These are phyloP conservation scores for Senna siamea DNA, from an alignment of 306 rosid genomes.

Conservation along the genomic window DNA sequence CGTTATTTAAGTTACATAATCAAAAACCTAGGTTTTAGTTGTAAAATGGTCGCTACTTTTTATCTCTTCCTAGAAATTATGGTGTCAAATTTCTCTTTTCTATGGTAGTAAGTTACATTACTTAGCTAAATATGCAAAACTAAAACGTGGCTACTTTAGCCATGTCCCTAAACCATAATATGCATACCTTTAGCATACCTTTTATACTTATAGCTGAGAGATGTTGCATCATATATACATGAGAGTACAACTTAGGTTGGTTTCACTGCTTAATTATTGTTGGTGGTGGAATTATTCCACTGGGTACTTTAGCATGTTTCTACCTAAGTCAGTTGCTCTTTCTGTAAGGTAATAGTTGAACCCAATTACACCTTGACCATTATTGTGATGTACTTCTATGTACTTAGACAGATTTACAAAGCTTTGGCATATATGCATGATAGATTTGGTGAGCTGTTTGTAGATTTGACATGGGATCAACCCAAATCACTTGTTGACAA, in stretches of 20 bases:
- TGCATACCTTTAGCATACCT: too few relatives aligned
- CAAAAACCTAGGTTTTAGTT: not conserved
- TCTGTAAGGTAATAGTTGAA: slow-evolving; percentile 32
- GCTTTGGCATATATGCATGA: too few relatives aligned
- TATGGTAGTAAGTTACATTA: not conserved
- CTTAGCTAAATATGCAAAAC: not conserved
- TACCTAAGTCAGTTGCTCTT: slow-evolving; percentile 28
- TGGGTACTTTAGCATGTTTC: not conserved
- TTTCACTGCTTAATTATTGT: not conserved
- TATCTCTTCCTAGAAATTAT: not conserved
- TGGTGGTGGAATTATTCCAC: slow-evolving; percentile 3
- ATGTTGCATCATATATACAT: slow-evolving; percentile 7
- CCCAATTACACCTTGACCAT: slow-evolving; percentile 52
- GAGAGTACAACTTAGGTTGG: not conserved
- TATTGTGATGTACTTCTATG: too few relatives aligned
- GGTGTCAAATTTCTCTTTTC: not conserved
- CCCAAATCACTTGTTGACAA: too few relatives aligned
- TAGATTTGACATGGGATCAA: too few relatives aligned
- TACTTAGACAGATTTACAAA: too few relatives aligned
- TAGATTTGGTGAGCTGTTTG: too few relatives aligned
- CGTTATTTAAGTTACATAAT: not conserved
- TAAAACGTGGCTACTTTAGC: not conserved
- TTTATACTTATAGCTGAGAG: slow-evolving; percentile 14
- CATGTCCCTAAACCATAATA: too few relatives aligned
- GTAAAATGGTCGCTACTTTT: not conserved